phyloP scores from a whole-genome alignment of 768 basidiomycete genomes.

The Hirschioporus abietinus region DNA sequence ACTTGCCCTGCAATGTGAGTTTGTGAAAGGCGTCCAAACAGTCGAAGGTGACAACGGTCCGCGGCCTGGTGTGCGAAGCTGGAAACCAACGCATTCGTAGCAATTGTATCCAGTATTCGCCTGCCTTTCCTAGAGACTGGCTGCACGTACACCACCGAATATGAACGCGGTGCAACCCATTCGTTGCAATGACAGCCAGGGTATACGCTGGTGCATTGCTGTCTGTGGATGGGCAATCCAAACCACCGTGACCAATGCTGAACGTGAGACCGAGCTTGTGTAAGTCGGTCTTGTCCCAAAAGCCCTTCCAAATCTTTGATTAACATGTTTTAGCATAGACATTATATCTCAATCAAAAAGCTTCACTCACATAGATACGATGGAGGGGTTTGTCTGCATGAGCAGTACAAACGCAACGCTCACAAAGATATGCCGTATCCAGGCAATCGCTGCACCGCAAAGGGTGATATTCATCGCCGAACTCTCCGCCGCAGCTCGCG shows the following conservation, averaged over 20 bases:
- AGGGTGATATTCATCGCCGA: background rate
- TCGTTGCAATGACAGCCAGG: conserved; percentile 16
- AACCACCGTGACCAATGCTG: background rate
- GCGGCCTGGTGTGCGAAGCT: conserved; percentile 15
- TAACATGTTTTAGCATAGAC: background rate
- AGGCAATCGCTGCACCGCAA: background rate
- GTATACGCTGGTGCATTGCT: background rate
- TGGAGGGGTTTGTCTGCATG: no score
- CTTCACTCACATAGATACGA: no score
- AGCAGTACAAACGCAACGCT: no score
- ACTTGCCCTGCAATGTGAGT: conserved; percentile 27
- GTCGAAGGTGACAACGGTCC: background rate
- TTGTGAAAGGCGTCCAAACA: conserved; percentile 28
- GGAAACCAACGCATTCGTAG: conserved; percentile 24
- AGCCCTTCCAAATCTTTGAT: background rate
- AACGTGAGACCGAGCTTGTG: background rate
- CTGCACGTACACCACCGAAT: conserved; percentile 28
- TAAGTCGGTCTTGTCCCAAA: background rate
- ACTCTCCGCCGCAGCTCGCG: background rate
- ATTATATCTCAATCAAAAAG: no score
- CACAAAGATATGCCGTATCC: no score
- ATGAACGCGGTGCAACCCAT: conserved; percentile 22
- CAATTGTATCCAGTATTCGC: conserved; percentile 11
- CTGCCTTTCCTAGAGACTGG: conserved; percentile 17
- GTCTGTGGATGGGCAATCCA: background rate